phyloP scores from a whole-genome alignment of 2,329 filamentous ascomycete genomes.

The Lachnellula subtilissima region DNA sequence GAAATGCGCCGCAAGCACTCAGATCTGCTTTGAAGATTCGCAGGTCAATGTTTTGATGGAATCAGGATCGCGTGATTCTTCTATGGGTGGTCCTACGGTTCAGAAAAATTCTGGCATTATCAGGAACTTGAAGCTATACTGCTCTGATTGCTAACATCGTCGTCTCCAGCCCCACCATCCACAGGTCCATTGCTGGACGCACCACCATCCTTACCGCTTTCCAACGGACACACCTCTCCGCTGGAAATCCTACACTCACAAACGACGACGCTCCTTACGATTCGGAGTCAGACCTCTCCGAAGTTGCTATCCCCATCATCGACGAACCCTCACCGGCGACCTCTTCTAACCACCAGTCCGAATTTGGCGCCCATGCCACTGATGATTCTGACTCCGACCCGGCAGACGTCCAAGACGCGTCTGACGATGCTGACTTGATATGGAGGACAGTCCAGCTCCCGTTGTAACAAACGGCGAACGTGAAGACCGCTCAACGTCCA shows the following conservation, averaged over 20 bases:
- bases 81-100: conserved; percentile 14
- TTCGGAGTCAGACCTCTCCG: conserved; percentile 73
- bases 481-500: conserved; percentile 60
- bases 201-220: conserved; percentile 57
- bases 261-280: conserved; percentile 44
- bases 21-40: conserved; percentile 8
- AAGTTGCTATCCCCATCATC: conserved; percentile 55
- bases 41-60: conserved; percentile 9
- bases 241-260: conserved; percentile 40
- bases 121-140: conserved; percentile 16
- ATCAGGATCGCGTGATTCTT: conserved; percentile 23
- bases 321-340: conserved; percentile 45
- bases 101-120: conserved; percentile 17
- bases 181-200: conserved; percentile 58
- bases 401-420: conserved; percentile 45
- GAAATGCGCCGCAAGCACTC: conserved; percentile 29
- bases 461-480: conserved; percentile 42
- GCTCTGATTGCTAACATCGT: conserved; percentile 41
- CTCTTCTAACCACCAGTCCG: conserved; percentile 36
- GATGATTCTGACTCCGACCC: conserved; percentile 29
- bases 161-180: conserved; percentile 50
- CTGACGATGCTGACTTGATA: conserved; percentile 71
- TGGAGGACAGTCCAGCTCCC: conserved; percentile 53
- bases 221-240: conserved; percentile 62
- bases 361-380: conserved; percentile 28